These are phyloP conservation scores for Malassezia caprae DNA, from an alignment of 1,284 basidiomycete species.

Conservation along the genomic window DNA sequence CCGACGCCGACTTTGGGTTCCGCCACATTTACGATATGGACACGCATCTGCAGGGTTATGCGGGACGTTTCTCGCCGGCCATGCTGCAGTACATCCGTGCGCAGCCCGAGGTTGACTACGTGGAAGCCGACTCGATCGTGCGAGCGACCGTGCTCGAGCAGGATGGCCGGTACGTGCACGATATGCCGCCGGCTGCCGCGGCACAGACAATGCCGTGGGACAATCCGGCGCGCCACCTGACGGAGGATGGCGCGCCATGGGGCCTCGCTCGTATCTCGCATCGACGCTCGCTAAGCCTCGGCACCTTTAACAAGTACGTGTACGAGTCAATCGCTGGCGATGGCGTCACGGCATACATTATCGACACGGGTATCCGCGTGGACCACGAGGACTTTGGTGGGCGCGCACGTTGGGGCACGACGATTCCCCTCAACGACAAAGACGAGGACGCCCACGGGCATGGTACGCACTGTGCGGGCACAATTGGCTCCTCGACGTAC, in stretches of 20 bases:
- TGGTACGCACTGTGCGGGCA: constrained; percentile 62
- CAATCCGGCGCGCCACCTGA: constrained; percentile 30
- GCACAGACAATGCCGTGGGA: constrained; percentile 35
- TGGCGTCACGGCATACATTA: constrained; percentile 72
- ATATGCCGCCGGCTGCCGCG: constrained; percentile 29
- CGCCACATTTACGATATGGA: constrained; percentile 40
- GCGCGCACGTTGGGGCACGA: constrained; percentile 56
- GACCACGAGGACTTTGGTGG: constrained; percentile 77
- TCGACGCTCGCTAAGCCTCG: constrained; percentile 63
- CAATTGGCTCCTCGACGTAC: constrained; percentile 61
- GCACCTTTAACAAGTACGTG: constrained; percentile 77
- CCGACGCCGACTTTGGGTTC: constrained; percentile 17
- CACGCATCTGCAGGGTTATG: constrained; percentile 61
- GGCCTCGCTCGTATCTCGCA: constrained; percentile 93
- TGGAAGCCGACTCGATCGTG: constrained; percentile 66
- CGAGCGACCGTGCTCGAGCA: constrained; percentile 38
- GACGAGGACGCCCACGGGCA: constrained; percentile 64
- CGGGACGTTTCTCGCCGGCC: constrained; percentile 67
- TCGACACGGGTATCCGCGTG: constrained; percentile 76
- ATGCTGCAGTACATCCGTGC: constrained; percentile 70
- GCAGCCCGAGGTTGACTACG: constrained; percentile 80
- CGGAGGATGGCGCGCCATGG: constrained; percentile 78
- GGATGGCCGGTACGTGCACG: constrained; percentile 29
- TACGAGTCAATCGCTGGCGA: constrained; percentile 68
- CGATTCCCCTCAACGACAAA: constrained; percentile 56